Conservation (phyloP, 1,284 basidiomycete species). For the Irpex lacteus region DNA sequence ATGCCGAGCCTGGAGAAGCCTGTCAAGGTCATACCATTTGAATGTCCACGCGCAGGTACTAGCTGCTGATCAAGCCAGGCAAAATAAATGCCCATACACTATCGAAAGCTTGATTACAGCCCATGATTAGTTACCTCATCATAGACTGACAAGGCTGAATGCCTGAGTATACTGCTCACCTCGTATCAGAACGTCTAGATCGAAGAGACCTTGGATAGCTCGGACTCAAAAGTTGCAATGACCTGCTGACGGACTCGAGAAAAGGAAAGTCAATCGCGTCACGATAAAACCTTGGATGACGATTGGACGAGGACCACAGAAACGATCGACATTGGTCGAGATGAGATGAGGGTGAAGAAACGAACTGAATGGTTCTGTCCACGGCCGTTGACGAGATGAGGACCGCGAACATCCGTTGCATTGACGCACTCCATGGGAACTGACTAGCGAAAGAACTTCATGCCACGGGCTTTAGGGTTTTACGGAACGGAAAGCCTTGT, state of each 20-base stretch:
- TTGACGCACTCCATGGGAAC: background rate
- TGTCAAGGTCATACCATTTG: background rate
- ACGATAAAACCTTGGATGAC: background rate
- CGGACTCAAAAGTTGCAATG: constrained; percentile 1
- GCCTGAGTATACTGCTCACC: background rate
- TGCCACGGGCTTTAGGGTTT: constrained; percentile 1
- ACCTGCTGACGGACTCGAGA: background rate
- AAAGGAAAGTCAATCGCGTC: background rate
- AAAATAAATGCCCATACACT: background rate
- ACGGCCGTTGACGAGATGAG: background rate
- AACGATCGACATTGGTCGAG: background rate
- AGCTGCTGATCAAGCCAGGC: background rate
- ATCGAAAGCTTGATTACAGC: background rate
- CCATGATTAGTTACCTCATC: background rate
- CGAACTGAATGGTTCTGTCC: background rate
- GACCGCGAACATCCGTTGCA: background rate
- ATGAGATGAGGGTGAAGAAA: background rate
- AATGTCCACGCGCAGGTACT: background rate
- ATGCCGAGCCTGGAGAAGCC: background rate
- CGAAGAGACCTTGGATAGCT: background rate
- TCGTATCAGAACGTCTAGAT: background rate
- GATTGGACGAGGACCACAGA: background rate
- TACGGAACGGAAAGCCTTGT: background rate
- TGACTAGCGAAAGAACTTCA: background rate
- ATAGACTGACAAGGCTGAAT: background rate